Conservation (phyloP, 371 early-diverging fungal genomes). For the Apophysomyces sp. region DNA sequence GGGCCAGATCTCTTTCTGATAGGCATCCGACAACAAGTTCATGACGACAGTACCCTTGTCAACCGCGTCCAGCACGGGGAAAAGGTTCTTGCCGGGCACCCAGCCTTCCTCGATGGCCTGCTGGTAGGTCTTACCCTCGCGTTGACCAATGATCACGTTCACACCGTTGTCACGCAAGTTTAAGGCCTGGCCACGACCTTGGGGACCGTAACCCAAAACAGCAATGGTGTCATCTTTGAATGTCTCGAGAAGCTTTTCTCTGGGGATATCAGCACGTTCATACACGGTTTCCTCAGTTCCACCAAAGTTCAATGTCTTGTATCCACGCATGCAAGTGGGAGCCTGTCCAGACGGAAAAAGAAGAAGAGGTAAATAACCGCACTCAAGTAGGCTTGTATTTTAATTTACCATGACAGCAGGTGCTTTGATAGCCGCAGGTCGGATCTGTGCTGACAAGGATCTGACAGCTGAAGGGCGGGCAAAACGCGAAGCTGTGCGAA, state of each 20-base stretch:
- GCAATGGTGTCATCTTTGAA: slow-evolving; percentile 95
- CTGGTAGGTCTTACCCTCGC: slow-evolving; percentile 93
- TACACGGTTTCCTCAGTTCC: slow-evolving; percentile 91
- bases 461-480: slow-evolving; percentile 31
- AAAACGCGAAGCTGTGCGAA: slow-evolving; percentile 44
- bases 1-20: slow-evolving; percentile 92
- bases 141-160: slow-evolving; percentile 94
- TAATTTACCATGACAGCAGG: neutral
- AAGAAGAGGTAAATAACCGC: neutral
- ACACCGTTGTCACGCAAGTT: slow-evolving; percentile 97
- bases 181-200: slow-evolving; percentile 95
- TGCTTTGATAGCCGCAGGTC: slow-evolving; percentile 17
- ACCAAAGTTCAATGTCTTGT: slow-evolving; percentile 95
- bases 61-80: slow-evolving; percentile 91
- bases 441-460: neutral
- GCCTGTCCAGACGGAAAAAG: too few species aligned
- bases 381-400: neutral
- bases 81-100: slow-evolving; percentile 95
- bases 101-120: slow-evolving; percentile 95
- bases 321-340: slow-evolving; percentile 67
- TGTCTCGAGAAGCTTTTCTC: slow-evolving; percentile 85
- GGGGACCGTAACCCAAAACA: slow-evolving; percentile 97
- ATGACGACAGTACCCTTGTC: slow-evolving; percentile 90
- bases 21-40: slow-evolving; percentile 97
- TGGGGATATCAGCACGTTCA: slow-evolving; percentile 94